Evolutionary conservation across 345 rosid genomes (phyloP), one percentile per base, ranked within the genome.

Genomic region (Kandelia obovata): DNA sequence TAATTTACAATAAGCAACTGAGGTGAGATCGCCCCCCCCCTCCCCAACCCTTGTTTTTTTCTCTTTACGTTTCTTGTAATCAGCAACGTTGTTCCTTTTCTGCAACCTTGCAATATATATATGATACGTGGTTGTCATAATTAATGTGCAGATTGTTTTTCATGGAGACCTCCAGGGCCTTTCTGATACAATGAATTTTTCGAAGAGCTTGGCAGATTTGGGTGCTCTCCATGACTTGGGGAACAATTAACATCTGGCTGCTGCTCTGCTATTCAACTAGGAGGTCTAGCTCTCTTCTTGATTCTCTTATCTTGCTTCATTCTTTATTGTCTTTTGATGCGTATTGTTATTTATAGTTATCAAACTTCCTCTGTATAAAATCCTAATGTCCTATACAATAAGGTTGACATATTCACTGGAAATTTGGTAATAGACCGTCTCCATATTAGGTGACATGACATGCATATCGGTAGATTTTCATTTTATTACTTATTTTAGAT

Each of bases 251-350:
- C 84, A 61, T 9, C 88, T 85, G 84, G 96, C 99, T 80, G 99
- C 99, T 80, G 96, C 96, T n/a, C 94, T 88, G 70, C 87, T 95
- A 67, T 95, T 95, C 74, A 86, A 87, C 63, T 92, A 93, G 99
- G 93, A 95, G 99, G 97, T 95, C 70, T 61, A 57, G 64, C 21
- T 75, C 59, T 39, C 55, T 39, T 35, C 0, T 35, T 35, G 9
- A 35, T 35, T 35, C 43, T 35, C 10, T 35, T 7, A 6, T 35
- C 43, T 35, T 53, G 11, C 26, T 53, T 53, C 58, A 53, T 25
- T 53, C 3, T 20, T 21, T 20, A 53, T 20, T 53, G 58, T 53
- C 21, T 53, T 53, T 21, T 21, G 21, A 21, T 21, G 21, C 21
- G 21, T 21, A 21, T 21, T 21, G 21, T 21, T 21, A 21, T 21